Percentiles rank a stretch among this genome's conserved stretches.
These are phyloP conservation scores for Casuarina glauca DNA, from an alignment of 306 rosid genomes.

Conservation along the genomic window DNA sequence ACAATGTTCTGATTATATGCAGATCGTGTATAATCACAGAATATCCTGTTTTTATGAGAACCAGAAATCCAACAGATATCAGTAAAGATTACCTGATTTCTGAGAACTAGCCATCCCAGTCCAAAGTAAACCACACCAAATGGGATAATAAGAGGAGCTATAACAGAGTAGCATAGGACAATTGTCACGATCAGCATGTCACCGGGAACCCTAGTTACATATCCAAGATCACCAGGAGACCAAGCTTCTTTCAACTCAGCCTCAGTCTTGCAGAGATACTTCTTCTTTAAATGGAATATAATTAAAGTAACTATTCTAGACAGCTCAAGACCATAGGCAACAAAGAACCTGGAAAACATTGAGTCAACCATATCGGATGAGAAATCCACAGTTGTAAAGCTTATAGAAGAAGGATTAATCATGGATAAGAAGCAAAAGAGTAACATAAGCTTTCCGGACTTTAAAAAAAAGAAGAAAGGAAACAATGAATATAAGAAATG, in stretches of 20 bases:
- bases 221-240: conserved; percentile 82
- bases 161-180: conserved; percentile 80
- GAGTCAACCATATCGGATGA: conserved; percentile 19
- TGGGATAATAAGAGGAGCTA: conserved; percentile 81
- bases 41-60: neutral
- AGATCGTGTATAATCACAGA: too few species aligned
- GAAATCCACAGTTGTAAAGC: neutral
- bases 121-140: conserved; percentile 84
- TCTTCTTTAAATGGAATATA: conserved; percentile 85
- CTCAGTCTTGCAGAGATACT: conserved; percentile 82
- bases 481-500: conserved; percentile 14
- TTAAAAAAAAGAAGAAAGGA: neutral
- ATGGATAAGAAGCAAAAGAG: too few species aligned
- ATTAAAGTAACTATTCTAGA: conserved; percentile 84
- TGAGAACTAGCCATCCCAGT: conserved; percentile 88
- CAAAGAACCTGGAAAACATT: conserved; percentile 62
- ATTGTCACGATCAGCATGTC: conserved; percentile 81
- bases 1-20: too few species aligned
- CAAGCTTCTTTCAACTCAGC: conserved; percentile 83
- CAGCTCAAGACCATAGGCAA: conserved; percentile 93
- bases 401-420: neutral
- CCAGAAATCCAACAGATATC: conserved; percentile 1
- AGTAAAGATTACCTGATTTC: conserved; percentile 72
- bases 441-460: too few species aligned
- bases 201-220: conserved; percentile 77